These are phyloP conservation scores for Lachnellula hyalina DNA, from an alignment of 2,329 filamentous ascomycete species.

Conservation along the genomic window DNA sequence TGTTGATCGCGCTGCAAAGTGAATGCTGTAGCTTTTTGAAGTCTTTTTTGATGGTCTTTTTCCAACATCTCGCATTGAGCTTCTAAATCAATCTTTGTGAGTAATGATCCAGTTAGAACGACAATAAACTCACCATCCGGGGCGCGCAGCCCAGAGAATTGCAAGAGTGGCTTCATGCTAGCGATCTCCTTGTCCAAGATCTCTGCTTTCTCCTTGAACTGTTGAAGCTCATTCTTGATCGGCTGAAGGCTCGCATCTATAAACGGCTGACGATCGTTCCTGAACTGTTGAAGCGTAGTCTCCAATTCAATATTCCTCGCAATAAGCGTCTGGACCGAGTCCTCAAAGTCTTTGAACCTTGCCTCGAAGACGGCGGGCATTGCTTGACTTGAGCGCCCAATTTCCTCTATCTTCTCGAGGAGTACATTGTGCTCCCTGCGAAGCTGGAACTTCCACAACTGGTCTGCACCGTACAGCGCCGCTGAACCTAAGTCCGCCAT, in stretches of 20 bases:
- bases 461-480: constrained; percentile 8
- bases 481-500: not conserved
- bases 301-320: not conserved
- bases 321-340: not conserved
- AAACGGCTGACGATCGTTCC: no score
- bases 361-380: constrained; percentile 3
- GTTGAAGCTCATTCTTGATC: not conserved
- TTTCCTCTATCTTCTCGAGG: constrained; percentile 13
- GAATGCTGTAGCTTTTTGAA: no score
- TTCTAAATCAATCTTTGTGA: no score
- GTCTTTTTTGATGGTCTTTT: no score
- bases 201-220: not conserved
- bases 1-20: no score
- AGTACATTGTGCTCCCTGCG: constrained; percentile 22
- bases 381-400: constrained; percentile 2
- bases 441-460: constrained; percentile 21
- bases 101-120: no score
- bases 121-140: no score
- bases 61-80: no score
- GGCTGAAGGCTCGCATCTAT: not conserved
- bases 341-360: constrained; percentile 7
- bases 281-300: not conserved
- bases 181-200: not conserved
- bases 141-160: no score
- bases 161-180: not conserved